Evolutionary conservation across 371 early-diverging fungal species (phyloP).

Genomic region (Mortierella sp.): DNA sequence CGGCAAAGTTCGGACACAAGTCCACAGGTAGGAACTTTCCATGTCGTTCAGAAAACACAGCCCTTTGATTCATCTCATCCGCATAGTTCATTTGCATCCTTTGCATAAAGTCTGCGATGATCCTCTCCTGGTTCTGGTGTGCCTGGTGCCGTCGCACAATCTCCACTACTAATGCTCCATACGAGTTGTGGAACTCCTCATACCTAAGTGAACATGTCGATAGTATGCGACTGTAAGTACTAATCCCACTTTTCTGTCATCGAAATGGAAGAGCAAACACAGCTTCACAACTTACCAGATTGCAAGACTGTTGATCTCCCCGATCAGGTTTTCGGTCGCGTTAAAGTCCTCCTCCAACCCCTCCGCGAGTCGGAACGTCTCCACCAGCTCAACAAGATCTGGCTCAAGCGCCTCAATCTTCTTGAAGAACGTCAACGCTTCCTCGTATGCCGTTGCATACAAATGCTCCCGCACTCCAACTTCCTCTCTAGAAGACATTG

Average conservation of each 20-base stretch:
- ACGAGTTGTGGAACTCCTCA: slow-evolving; percentile 53
- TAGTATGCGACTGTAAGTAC: background rate
- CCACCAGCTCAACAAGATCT: slow-evolving; percentile 26
- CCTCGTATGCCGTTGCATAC: slow-evolving; percentile 47
- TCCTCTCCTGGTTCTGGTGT: slow-evolving; percentile 31
- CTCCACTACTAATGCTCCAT: slow-evolving; percentile 41
- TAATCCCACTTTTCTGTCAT: background rate
- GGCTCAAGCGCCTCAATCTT: slow-evolving; percentile 46
- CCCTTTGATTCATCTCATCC: slow-evolving; percentile 34
- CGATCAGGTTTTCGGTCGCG: slow-evolving; percentile 33
- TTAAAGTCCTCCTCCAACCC: slow-evolving; percentile 33
- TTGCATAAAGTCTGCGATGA: slow-evolving; percentile 32
- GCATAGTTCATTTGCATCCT: slow-evolving; percentile 25
- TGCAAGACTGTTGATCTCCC: slow-evolving; percentile 42
- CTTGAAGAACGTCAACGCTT: slow-evolving; percentile 33
- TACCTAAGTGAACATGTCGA: slow-evolving; percentile 28
- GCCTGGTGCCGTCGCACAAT: slow-evolving; percentile 48
- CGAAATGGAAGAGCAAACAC: background rate
- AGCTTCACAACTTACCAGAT: slow-evolving; percentile 31
- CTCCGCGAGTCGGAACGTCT: slow-evolving; percentile 21
- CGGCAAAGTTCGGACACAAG: slow-evolving; percentile 50
- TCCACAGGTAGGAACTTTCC: slow-evolving; percentile 49
- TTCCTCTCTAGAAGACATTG: slow-evolving; percentile 29
- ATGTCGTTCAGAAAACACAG: slow-evolving; percentile 41
- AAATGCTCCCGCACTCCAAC: slow-evolving; percentile 44